Evolutionary conservation across 306 rosid species (phyloP).

Genomic region (Ziziphus jujuba): DNA sequence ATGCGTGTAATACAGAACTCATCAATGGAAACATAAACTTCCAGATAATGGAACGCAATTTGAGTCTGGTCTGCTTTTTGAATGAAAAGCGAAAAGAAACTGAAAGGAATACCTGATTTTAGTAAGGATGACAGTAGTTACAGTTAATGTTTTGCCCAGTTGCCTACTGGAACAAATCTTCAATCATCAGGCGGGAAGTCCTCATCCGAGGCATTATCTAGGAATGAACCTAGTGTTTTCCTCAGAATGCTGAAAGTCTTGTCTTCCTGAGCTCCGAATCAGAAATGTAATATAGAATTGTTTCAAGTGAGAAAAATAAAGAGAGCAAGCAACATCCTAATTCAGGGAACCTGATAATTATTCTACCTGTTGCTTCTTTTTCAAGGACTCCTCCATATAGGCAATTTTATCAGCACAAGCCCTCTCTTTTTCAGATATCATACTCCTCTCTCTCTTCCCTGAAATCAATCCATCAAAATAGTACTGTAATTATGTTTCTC

Average conservation of each 20-base stretch:
- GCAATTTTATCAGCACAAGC: constrained; percentile 67
- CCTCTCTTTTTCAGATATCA: constrained; percentile 77
- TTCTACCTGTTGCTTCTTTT: constrained; percentile 80
- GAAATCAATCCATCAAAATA: constrained; percentile 18
- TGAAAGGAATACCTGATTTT: too few species aligned
- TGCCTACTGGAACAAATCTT: constrained; percentile 17
- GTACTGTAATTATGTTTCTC: neutral
- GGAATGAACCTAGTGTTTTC: constrained; percentile 85
- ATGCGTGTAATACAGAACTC: too few species aligned
- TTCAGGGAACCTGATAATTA: constrained; percentile 14
- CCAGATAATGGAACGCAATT: too few species aligned
- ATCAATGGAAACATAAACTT: too few species aligned
- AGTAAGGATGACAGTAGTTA: too few species aligned
- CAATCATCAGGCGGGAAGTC: constrained; percentile 84
- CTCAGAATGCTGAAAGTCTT: constrained; percentile 83
- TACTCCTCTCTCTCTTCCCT: constrained; percentile 78
- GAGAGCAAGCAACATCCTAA: neutral
- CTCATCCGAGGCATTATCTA: constrained; percentile 74
- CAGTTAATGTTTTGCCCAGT: neutral
- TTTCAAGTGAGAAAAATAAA: constrained; percentile 2
- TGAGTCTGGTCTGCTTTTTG: too few species aligned
- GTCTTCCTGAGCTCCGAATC: constrained; percentile 55
- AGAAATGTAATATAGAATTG: constrained; percentile 13
- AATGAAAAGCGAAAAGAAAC: too few species aligned
- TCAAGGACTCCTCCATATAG: constrained; percentile 74